Evolutionary conservation across 1,284 basidiomycete genomes (phyloP).

Genomic region (Ustilago tritici): DNA sequence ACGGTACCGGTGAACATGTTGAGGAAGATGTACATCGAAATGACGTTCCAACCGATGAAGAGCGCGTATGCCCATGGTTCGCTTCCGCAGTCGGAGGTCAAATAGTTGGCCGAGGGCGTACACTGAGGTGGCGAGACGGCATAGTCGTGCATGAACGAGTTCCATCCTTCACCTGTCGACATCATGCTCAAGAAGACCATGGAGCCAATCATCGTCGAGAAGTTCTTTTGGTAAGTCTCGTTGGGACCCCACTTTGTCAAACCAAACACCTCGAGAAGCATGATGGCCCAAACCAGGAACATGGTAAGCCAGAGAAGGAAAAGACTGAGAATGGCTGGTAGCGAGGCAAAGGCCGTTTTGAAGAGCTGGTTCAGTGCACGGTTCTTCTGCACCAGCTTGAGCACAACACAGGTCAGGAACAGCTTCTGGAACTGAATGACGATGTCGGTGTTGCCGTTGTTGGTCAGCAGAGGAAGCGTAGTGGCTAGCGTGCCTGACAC

Average conservation of each 20-base stretch:
- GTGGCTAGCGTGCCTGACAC: conserved; percentile 86
- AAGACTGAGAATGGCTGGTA: conserved; percentile 87
- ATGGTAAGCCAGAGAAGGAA: conserved; percentile 90
- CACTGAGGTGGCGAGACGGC: conserved; percentile 82
- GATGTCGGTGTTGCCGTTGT: conserved; percentile 40
- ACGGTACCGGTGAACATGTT: conserved; percentile 84
- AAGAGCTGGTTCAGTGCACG: conserved; percentile 93
- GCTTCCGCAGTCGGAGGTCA: conserved; percentile 90
- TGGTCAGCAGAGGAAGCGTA: conserved; percentile 75
- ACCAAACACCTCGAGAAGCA: conserved; percentile 91
- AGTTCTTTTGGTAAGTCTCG: conserved; percentile 83
- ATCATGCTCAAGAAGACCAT: conserved; percentile 82
- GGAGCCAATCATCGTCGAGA: conserved; percentile 81
- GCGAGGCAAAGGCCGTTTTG: conserved; percentile 90
- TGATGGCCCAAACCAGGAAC: conserved; percentile 91
- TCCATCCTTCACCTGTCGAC: conserved; percentile 72
- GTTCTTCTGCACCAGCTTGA: conserved; percentile 92
- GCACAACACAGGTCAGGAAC: conserved; percentile 90
- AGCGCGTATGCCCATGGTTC: conserved; percentile 84
- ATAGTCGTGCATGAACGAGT: conserved; percentile 69
- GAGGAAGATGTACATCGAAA: conserved; percentile 87
- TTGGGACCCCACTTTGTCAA: conserved; percentile 85
- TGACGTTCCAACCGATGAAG: conserved; percentile 95
- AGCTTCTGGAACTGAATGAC: conserved; percentile 86
- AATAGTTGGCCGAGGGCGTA: conserved; percentile 75